Conservation (phyloP, 768 basidiomycete species). For the Suillus alpinus region DNA sequence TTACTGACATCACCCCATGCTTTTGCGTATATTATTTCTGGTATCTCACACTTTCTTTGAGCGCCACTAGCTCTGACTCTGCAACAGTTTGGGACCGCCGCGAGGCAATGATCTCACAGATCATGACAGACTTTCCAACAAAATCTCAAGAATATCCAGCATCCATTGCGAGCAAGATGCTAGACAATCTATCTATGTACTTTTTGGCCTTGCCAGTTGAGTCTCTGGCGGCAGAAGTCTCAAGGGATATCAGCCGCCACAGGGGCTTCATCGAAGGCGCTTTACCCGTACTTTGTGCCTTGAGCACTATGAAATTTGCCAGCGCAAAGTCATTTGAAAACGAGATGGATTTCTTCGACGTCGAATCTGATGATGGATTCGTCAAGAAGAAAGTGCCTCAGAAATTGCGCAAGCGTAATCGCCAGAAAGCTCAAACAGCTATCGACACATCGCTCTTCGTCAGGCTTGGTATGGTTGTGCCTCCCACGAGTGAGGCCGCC, state of each 20-base stretch:
- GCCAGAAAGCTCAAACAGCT: conserved; percentile 6
- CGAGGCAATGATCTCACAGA: conserved; percentile 20
- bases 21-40: conserved; percentile 30
- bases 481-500: conserved; percentile 22
- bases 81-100: conserved; percentile 15
- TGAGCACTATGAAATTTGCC: conserved; percentile 8
- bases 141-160: conserved; percentile 17
- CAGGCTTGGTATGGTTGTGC: conserved; percentile 26
- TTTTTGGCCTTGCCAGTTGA: conserved; percentile 22
- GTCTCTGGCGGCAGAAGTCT: conserved; percentile 10
- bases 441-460: conserved; percentile 30
- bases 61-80: neutral
- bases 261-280: conserved; percentile 23
- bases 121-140: conserved; percentile 33
- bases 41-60: conserved; percentile 8
- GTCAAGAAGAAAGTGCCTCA: conserved; percentile 22
- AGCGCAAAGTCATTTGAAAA: neutral
- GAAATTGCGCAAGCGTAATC: conserved; percentile 23
- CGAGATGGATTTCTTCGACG: conserved; percentile 3
- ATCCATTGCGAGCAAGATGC: conserved; percentile 21
- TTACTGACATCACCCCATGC: conserved; percentile 24
- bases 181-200: conserved; percentile 24
- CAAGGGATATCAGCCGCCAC: conserved; percentile 15
- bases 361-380: conserved; percentile 8
- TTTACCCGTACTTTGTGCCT: conserved; percentile 19